These are phyloP conservation scores for Harringtonia lauricola DNA, from an alignment of 2,329 filamentous ascomycete species.

Conservation along the genomic window DNA sequence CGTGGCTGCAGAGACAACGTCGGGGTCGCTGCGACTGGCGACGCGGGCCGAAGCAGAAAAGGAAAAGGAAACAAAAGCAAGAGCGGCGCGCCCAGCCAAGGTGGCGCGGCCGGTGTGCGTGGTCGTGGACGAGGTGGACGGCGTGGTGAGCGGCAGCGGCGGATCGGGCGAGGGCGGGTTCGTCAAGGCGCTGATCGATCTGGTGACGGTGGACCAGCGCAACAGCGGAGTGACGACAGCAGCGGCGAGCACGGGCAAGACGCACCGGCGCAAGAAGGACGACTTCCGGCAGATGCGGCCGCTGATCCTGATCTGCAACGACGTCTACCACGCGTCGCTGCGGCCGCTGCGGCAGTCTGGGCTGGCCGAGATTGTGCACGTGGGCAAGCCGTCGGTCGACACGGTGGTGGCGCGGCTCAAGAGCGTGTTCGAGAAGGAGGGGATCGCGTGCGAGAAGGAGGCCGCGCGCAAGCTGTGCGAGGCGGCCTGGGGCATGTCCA, in stretches of 20 bases:
- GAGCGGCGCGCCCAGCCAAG: slow-evolving; percentile 39
- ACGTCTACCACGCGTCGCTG: slow-evolving; percentile 85
- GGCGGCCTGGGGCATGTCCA: slow-evolving; percentile 68
- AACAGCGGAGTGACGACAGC: slow-evolving; percentile 39
- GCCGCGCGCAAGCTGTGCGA: slow-evolving; percentile 79
- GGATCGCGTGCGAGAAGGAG: slow-evolving; percentile 78
- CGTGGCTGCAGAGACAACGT: no score
- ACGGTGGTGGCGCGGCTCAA: slow-evolving; percentile 76
- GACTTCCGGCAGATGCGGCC: slow-evolving; percentile 80
- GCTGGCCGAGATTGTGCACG: slow-evolving; percentile 81
- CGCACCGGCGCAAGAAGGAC: slow-evolving; percentile 38
- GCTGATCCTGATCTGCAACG: slow-evolving; percentile 91
- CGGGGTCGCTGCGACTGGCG: not conserved
- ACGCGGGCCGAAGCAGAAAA: slow-evolving; percentile 23
- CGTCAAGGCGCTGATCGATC: slow-evolving; percentile 85
- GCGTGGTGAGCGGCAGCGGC: slow-evolving; percentile 72
- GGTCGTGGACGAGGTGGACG: slow-evolving; percentile 93
- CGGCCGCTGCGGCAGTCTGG: slow-evolving; percentile 75
- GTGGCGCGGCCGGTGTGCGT: slow-evolving; percentile 82
- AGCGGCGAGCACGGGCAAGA: slow-evolving; percentile 8
- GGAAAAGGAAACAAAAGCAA: slow-evolving; percentile 16
- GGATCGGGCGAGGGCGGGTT: slow-evolving; percentile 83
- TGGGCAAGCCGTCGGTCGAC: slow-evolving; percentile 79
- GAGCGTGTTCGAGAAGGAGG: slow-evolving; percentile 77
- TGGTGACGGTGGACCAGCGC: slow-evolving; percentile 77